A percentile compares a stretch with the other conserved stretches of the same genome.
phyloP scores from a whole-genome alignment of 2,329 filamentous ascomycete genomes.

The Cadophora sp. region DNA sequence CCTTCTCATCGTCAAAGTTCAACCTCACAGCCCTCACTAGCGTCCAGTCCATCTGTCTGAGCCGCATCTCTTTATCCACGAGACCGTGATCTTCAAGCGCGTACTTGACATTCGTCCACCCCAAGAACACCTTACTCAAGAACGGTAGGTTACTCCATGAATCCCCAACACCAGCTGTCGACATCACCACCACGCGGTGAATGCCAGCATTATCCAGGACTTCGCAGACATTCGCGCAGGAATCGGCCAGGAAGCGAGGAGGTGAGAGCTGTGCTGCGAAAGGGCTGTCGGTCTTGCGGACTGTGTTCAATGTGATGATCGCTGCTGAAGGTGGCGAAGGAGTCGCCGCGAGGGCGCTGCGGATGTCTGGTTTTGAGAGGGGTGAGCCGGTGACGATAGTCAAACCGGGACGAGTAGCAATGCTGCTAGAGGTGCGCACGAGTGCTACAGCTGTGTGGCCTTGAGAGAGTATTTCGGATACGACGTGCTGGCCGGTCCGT shows the following conservation, averaged over 20 bases:
- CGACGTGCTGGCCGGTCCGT: conserved; percentile 52
- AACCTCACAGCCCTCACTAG: conserved; percentile 47
- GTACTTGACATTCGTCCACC: conserved; percentile 51
- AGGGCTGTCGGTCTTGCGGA: conserved; percentile 50
- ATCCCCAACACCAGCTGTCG: conserved; percentile 50
- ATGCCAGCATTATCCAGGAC: conserved; percentile 45
- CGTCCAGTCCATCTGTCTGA: conserved; percentile 48
- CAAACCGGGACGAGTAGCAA: conserved; percentile 43
- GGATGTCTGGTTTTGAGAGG: conserved; percentile 47
- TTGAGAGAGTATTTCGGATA: conserved; percentile 49
- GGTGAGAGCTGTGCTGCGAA: conserved; percentile 50
- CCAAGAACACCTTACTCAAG: conserved; percentile 48
- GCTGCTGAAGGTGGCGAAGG: conserved; percentile 43
- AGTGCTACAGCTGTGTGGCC: conserved; percentile 50
- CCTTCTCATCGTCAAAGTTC: conserved; percentile 44
- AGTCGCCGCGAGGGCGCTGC: conserved; percentile 39
- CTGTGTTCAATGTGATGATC: conserved; percentile 51
- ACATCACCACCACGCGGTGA: conserved; percentile 49
- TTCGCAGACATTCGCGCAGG: conserved; percentile 46
- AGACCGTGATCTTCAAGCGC: conserved; percentile 49
- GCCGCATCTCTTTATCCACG: conserved; percentile 48
- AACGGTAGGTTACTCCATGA: conserved; percentile 48
- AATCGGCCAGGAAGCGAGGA: conserved; percentile 50
- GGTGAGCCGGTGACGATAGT: conserved; percentile 47
- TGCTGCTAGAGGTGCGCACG: conserved; percentile 44